Evolutionary conservation across 352 stramenopile species (phyloP).

Genomic region (Lagenidium sp.): DNA sequence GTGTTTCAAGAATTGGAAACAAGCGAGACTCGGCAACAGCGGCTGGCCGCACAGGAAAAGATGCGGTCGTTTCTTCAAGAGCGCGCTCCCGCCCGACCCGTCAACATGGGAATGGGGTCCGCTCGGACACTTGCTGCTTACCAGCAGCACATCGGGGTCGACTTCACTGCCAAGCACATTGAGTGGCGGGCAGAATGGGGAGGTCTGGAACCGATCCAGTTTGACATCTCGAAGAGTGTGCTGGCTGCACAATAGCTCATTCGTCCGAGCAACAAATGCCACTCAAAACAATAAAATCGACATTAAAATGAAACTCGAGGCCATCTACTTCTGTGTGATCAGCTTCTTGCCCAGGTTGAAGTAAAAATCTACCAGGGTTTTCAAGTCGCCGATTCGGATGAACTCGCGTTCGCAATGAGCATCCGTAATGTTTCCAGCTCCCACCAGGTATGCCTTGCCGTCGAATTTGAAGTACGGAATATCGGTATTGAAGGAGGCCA

Average conservation of each 20-base stretch:
- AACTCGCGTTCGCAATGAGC: conserved; percentile 66
- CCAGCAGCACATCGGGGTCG: conserved; percentile 36
- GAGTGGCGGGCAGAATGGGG: conserved; percentile 54
- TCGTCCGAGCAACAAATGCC: no score
- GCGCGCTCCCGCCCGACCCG: no score
- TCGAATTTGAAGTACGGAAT: conserved; percentile 85
- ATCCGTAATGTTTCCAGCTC: conserved; percentile 64
- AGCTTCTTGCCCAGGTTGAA: conserved; percentile 58
- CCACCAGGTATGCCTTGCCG: conserved; percentile 71
- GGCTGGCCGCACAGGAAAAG: no score
- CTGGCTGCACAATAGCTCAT: no score
- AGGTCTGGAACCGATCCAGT: conserved; percentile 44
- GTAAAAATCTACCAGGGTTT: conserved; percentile 57
- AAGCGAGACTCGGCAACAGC: conserved; percentile 15
- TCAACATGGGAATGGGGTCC: conserved; percentile 20
- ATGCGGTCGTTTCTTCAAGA: no score
- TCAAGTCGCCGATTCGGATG: conserved; percentile 60
- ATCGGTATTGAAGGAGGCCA: conserved; percentile 86
- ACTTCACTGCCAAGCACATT: conserved; percentile 28
- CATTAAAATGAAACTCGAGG: no score
- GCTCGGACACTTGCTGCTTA: conserved; percentile 35
- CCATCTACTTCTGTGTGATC: conserved; percentile 36
- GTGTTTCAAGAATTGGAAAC: conserved; percentile 69
- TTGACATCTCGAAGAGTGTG: conserved; percentile 48
- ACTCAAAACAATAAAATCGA: no score